Evolutionary conservation across 164 flowering plant species (phyloP).

Genomic region (Santalum album): DNA sequence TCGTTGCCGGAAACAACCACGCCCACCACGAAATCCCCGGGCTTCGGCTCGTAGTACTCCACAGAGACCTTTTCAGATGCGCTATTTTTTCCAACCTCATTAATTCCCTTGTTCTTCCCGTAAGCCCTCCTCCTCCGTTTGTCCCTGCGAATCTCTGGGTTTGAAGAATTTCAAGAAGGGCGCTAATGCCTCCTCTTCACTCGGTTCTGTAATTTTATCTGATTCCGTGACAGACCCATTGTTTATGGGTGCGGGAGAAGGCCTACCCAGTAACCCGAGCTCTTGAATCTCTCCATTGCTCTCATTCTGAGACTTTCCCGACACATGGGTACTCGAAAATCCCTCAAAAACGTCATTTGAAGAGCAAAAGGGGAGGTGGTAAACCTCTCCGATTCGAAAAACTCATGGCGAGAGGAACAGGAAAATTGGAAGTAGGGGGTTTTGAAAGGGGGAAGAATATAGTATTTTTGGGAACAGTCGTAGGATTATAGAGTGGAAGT

Average conservation of each 20-base stretch:
- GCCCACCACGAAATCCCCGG: conserved; percentile 88
- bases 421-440: conserved; percentile 2
- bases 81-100: conserved; percentile 2
- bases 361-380: conserved; percentile 38
- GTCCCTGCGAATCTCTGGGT: conserved; percentile 32
- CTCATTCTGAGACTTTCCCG: conserved; percentile 20
- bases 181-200: conserved; percentile 51
- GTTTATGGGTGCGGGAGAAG: conserved; percentile 28
- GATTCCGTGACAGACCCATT: conserved; percentile 21
- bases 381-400: conserved; percentile 16
- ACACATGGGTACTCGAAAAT: conserved; percentile 27
- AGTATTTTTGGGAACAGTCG: neutral
- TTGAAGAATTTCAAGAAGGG: conserved; percentile 83
- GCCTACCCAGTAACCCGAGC: conserved; percentile 64
- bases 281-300: conserved; percentile 29
- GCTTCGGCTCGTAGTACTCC: conserved; percentile 81
- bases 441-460: conserved; percentile 1
- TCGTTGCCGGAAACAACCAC: conserved; percentile 97
- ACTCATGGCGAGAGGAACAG: conserved; percentile 4
- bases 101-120: conserved; percentile 13
- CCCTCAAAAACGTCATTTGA: conserved; percentile 24
- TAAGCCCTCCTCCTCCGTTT: conserved; percentile 13
- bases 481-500: conserved; percentile 2
- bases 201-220: conserved; percentile 15
- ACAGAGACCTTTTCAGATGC: conserved; percentile 28